Conservation (phyloP, 345 rosid genomes). For the Euphorbia peplus region DNA sequence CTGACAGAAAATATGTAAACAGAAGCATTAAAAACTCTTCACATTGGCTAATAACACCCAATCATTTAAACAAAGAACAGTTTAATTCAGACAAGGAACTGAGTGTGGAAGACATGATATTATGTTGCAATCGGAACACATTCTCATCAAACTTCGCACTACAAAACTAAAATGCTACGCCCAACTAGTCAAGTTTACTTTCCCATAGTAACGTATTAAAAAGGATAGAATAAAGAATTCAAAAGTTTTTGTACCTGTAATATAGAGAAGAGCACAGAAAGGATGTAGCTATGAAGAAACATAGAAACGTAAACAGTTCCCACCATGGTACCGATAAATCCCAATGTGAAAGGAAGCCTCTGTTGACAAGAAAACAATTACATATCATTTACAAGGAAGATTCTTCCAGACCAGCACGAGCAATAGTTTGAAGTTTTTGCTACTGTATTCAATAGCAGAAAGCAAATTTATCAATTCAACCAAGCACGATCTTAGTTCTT, state of each 20-base stretch:
- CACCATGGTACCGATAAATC: conserved; percentile 78
- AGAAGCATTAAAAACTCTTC: background rate
- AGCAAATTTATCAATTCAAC: background rate
- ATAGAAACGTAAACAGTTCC: conserved; percentile 89
- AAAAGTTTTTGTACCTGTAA: conserved; percentile 54
- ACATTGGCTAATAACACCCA: background rate
- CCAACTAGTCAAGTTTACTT: conserved; percentile 2
- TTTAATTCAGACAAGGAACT: background rate
- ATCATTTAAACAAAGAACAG: background rate
- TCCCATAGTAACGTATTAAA: background rate
- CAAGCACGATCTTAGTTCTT: background rate
- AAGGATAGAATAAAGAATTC: background rate
- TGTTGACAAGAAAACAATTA: conserved; percentile 31
- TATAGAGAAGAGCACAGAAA: conserved; percentile 84
- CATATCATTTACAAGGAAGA: background rate
- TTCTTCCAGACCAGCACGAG: background rate
- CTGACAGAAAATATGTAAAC: background rate
- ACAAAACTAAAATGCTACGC: background rate
- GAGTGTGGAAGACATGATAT: background rate
- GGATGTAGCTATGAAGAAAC: conserved; percentile 91
- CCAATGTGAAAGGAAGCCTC: conserved; percentile 87
- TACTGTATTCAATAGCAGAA: background rate
- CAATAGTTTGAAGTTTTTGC: background rate
- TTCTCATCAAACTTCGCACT: background rate
- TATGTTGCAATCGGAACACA: background rate